Percentiles rank a stretch among this genome's conserved stretches.
phyloP scores from a whole-genome alignment of 2,329 filamentous ascomycete species.

The Aspergillus transmontanensis region DNA sequence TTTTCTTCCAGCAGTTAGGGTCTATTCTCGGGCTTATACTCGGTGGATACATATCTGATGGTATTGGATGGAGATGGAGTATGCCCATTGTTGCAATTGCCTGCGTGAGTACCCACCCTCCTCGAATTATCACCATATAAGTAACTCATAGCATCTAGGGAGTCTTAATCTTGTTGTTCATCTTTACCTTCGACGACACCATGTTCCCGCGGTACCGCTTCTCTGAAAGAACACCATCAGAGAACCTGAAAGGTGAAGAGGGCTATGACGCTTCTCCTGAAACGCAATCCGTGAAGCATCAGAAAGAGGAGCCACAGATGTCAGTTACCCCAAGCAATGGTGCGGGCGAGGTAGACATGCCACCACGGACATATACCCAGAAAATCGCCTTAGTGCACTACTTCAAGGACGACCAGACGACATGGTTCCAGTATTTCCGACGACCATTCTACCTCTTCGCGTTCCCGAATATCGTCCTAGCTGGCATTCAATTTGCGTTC shows the following conservation, averaged over 20 bases:
- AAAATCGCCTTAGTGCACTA: conserved; percentile 28
- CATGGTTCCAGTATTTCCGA: conserved; percentile 43
- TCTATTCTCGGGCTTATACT: conserved; percentile 42
- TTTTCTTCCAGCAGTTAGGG: conserved; percentile 45
- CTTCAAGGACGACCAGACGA: conserved; percentile 39
- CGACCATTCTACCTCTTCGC: conserved; percentile 44
- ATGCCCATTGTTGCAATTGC: conserved; percentile 36
- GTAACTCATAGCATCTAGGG: conserved; percentile 15
- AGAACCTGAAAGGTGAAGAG: background rate
- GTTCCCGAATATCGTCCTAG: conserved; percentile 43
- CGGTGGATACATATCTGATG: conserved; percentile 39
- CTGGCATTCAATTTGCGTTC: conserved; percentile 45
- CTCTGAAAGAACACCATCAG: conserved; percentile 1
- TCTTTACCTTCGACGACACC: conserved; percentile 41
- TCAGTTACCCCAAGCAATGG: conserved; percentile 20
- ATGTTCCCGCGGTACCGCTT: conserved; percentile 40
- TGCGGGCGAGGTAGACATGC: conserved; percentile 21
- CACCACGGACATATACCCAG: conserved; percentile 24
- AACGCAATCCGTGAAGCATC: conserved; percentile 5
- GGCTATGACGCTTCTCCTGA: background rate
- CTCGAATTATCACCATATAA: no score
- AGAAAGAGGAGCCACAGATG: conserved; percentile 13
- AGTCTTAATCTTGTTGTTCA: conserved; percentile 28
- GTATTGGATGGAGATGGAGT: conserved; percentile 41
- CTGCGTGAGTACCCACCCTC: conserved; percentile 22